Percentiles rank a stretch among this genome's conserved stretches.
Conservation (phyloP, 202 grass and related monocot species). For the Zoysia matrella region DNA sequence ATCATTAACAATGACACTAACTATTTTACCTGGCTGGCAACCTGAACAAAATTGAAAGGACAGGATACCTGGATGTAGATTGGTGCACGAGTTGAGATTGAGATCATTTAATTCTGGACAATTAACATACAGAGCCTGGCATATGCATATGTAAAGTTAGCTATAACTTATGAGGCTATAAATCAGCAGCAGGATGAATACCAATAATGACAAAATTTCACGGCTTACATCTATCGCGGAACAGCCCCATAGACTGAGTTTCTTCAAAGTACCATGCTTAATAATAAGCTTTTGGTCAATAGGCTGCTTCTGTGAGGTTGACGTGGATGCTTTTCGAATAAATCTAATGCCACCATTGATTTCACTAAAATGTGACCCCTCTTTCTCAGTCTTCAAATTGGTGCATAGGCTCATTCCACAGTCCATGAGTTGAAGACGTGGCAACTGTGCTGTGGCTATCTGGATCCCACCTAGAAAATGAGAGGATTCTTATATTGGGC, state of each 20-base stretch:
- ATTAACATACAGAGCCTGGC: slow-evolving; percentile 85
- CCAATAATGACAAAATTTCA: slow-evolving; percentile 7
- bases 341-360: slow-evolving; percentile 57
- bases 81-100: slow-evolving; percentile 97
- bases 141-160: slow-evolving; percentile 38
- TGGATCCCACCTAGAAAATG: slow-evolving; percentile 80
- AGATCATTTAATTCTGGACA: slow-evolving; percentile 89
- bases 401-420: slow-evolving; percentile 86
- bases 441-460: slow-evolving; percentile 73
- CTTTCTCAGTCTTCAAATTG: slow-evolving; percentile 61
- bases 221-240: slow-evolving; percentile 89
- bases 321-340: slow-evolving; percentile 46
- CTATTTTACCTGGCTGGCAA: slow-evolving; percentile 1
- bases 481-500: slow-evolving; percentile 1
- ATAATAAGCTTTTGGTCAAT: slow-evolving; percentile 88
- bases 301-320: slow-evolving; percentile 46
- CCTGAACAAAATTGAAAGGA: slow-evolving; percentile 1
- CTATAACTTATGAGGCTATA: slow-evolving; percentile 31
- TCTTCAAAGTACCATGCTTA: slow-evolving; percentile 83
- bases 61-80: slow-evolving; percentile 86
- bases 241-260: slow-evolving; percentile 95
- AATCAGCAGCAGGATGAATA: neutral
- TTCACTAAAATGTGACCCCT: slow-evolving; percentile 43
- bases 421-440: slow-evolving; percentile 86
- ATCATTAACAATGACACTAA: slow-evolving; percentile 17